Conservation (phyloP, 2,329 filamentous ascomycete genomes). For the Tolypocladium album region DNA sequence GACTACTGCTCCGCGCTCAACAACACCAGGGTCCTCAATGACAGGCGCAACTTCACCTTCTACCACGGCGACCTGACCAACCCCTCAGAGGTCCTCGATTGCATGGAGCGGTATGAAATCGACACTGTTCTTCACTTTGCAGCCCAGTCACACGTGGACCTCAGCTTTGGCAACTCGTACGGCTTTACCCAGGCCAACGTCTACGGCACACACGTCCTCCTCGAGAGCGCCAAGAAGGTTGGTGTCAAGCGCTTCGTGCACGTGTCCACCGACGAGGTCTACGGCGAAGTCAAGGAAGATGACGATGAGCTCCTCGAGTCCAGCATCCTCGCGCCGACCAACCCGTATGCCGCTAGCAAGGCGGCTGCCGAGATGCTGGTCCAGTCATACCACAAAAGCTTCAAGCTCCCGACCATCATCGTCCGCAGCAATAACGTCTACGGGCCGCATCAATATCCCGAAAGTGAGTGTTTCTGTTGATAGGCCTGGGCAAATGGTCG, state of each 20-base stretch:
- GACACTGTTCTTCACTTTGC: constrained; percentile 79
- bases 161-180: constrained; percentile 75
- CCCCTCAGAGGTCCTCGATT: constrained; percentile 57
- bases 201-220: constrained; percentile 70
- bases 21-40: constrained; percentile 61
- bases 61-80: constrained; percentile 72
- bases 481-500: constrained; percentile 1
- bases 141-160: constrained; percentile 74
- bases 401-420: constrained; percentile 70
- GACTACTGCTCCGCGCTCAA: constrained; percentile 75
- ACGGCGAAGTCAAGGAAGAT: constrained; percentile 65
- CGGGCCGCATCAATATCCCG: constrained; percentile 73
- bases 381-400: constrained; percentile 77
- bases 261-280: constrained; percentile 78
- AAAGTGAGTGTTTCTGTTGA: constrained; percentile 45
- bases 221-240: constrained; percentile 66
- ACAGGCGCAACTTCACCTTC: constrained; percentile 63
- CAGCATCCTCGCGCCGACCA: constrained; percentile 67
- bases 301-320: constrained; percentile 63
- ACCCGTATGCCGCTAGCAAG: constrained; percentile 73
- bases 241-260: constrained; percentile 67
- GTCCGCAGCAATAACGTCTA: constrained; percentile 80
- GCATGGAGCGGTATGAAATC: constrained; percentile 59
- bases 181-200: constrained; percentile 75
- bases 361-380: constrained; percentile 78